Evolutionary conservation across 2,329 filamentous ascomycete species (phyloP).

Genomic region (Aureobasidium uvarum): DNA sequence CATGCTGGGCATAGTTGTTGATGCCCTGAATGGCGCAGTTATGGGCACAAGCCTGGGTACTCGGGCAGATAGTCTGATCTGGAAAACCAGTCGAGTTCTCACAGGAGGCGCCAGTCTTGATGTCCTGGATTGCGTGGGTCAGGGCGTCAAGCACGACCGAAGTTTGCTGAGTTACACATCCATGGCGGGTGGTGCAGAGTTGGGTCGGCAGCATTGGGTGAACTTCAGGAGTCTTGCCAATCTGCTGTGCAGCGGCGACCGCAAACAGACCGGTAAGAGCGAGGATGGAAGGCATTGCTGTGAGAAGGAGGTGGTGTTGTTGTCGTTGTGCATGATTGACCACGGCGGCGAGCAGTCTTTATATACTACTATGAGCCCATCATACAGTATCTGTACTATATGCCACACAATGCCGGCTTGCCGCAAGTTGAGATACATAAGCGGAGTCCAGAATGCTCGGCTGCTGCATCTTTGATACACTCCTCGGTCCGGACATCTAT

Average conservation of each 20-base stretch:
- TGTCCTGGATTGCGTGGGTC: conserved; percentile 48
- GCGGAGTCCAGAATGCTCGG: not conserved
- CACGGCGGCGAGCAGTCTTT: not conserved
- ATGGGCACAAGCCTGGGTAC: conserved; percentile 51
- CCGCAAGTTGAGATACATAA: conserved; percentile 5
- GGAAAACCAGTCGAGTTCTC: conserved; percentile 36
- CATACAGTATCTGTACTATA: not conserved
- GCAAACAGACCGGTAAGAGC: conserved; percentile 8
- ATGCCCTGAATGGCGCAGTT: conserved; percentile 60
- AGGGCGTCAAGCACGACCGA: conserved; percentile 53
- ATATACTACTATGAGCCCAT: not conserved
- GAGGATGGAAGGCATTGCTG: not conserved
- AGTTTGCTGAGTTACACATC: conserved; percentile 51
- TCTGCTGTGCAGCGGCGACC: conserved; percentile 35
- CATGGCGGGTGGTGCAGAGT: conserved; percentile 52
- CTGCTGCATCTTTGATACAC: not conserved
- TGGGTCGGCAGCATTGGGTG: conserved; percentile 55
- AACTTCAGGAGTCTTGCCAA: conserved; percentile 43
- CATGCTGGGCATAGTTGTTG: conserved; percentile 53
- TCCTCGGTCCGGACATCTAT: not conserved
- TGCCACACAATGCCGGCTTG: not conserved
- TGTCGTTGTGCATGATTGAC: not conserved
- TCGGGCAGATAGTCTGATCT: conserved; percentile 50
- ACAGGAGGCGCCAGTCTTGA: conserved; percentile 38
- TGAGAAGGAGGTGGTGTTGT: not conserved